Conservation (phyloP, 2,329 filamentous ascomycete species). For the Bretziella fagacearum region DNA sequence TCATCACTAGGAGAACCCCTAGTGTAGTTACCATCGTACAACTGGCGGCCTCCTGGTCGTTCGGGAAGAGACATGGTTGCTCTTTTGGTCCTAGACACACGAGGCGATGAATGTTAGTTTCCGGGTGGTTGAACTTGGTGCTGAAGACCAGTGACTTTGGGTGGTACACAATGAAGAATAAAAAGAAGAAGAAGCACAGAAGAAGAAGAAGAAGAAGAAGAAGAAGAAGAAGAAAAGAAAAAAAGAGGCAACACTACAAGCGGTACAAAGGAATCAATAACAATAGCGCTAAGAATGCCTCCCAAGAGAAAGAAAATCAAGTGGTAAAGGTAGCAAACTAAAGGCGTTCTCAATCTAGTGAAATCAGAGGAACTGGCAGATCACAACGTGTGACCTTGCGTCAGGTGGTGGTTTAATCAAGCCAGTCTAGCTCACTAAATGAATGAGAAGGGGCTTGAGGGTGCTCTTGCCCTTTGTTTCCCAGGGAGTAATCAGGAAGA, state of each 20-base stretch:
- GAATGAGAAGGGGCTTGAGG: not conserved
- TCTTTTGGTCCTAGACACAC: constrained; percentile 9
- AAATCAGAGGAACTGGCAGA: not conserved
- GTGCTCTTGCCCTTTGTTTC: not conserved
- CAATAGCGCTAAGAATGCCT: no score
- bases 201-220: not conserved
- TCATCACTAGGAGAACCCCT: constrained; percentile 49
- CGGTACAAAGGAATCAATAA: not conserved
- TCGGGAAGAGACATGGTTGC: constrained; percentile 42
- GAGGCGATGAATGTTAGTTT: not conserved
- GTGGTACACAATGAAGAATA: not conserved
- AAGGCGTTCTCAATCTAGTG: not conserved
- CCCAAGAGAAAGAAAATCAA: no score
- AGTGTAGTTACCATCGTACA: constrained; percentile 48
- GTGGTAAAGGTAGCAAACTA: no score
- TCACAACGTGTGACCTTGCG: not conserved
- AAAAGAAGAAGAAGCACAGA: not conserved
- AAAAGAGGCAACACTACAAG: not conserved
- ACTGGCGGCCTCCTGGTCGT: constrained; percentile 46
- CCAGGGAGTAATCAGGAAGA: not conserved
- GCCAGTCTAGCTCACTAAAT: not conserved
- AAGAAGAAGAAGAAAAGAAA: not conserved
- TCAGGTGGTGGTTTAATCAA: not conserved
- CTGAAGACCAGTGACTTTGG: not conserved
- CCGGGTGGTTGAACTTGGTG: not conserved